Conservation (phyloP, 495 filamentous ascomycete genomes). For the Aspergillus taichungensis region DNA sequence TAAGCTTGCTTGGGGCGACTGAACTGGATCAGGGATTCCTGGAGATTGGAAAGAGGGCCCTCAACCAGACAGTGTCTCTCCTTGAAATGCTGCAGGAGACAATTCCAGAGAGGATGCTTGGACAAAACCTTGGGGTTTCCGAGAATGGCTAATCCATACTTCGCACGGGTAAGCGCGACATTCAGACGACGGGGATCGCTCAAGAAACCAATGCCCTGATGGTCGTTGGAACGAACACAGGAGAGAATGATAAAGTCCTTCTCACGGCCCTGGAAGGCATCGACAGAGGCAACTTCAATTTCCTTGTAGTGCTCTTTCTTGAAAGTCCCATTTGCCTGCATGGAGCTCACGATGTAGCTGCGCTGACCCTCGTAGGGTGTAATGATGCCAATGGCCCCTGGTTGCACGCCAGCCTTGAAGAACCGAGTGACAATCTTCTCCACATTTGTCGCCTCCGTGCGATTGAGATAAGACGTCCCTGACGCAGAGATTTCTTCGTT, state of each 20-base stretch:
- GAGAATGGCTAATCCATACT: constrained; percentile 91
- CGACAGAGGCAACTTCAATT: constrained; percentile 95
- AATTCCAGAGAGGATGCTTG: constrained; percentile 98
- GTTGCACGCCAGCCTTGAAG: constrained; percentile 97
- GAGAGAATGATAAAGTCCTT: constrained; percentile 99
- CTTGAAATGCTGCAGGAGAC: constrained; percentile 93
- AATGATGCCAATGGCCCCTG: constrained; percentile 89
- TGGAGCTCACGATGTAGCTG: constrained; percentile 96
- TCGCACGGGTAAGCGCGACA: constrained; percentile 95
- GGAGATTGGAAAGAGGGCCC: constrained; percentile 90
- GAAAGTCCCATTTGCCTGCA: constrained; percentile 95
- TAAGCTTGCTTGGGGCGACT: constrained; percentile 87
- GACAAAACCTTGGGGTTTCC: constrained; percentile 97
- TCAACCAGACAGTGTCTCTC: constrained; percentile 94
- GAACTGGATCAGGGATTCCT: constrained; percentile 91
- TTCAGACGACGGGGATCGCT: constrained; percentile 97
- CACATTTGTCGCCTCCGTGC: constrained; percentile 92
- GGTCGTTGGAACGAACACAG: constrained; percentile 97
- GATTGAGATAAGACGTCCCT: constrained; percentile 95
- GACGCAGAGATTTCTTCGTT: constrained; percentile 98
- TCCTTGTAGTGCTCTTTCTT: constrained; percentile 99
- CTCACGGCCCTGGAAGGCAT: constrained; percentile 97
- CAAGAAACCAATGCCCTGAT: constrained; percentile 98
- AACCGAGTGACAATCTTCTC: constrained; percentile 98
- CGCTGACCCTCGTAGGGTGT: constrained; percentile 98